These are phyloP conservation scores for Phytophthora podocarpi DNA, from an alignment of 352 stramenopile species.

Conservation along the genomic window DNA sequence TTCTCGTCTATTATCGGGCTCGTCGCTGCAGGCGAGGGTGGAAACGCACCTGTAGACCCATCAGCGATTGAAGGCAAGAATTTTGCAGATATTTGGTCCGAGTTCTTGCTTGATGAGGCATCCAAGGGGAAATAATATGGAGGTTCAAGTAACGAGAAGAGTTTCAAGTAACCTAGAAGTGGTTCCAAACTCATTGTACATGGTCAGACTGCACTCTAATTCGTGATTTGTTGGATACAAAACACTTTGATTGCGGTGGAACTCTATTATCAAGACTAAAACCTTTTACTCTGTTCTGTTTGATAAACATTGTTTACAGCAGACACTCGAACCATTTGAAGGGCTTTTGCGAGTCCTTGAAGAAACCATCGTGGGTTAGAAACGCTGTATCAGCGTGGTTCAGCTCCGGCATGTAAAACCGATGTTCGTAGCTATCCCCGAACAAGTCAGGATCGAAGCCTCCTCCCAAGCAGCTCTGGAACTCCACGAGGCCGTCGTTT, in stretches of 20 bases:
- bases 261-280: too few relatives aligned
- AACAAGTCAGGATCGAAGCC: constrained; percentile 28
- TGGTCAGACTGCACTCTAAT: too few relatives aligned
- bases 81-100: constrained; percentile 73
- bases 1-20: constrained; percentile 73
- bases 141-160: background rate
- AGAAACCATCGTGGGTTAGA: constrained; percentile 46
- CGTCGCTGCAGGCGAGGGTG: constrained; percentile 34
- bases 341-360: constrained; percentile 35
- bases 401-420: constrained; percentile 46
- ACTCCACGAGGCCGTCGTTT: constrained; percentile 50
- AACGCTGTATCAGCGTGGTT: constrained; percentile 63
- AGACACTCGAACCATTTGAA: constrained; percentile 56
- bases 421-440: constrained; percentile 15
- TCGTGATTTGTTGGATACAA: too few relatives aligned
- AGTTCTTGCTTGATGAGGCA: constrained; percentile 72
- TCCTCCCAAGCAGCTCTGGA: constrained; percentile 47
- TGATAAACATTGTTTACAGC: too few relatives aligned
- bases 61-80: constrained; percentile 63
- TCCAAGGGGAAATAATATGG: constrained; percentile 21
- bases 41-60: constrained; percentile 11
- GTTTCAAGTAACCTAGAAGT: too few relatives aligned
- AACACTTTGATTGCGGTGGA: too few relatives aligned
- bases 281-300: too few relatives aligned
- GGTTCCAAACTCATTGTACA: too few relatives aligned